Evolutionary conservation across 106 monocot genomes (phyloP).

Genomic region (Chionographis japonica): DNA sequence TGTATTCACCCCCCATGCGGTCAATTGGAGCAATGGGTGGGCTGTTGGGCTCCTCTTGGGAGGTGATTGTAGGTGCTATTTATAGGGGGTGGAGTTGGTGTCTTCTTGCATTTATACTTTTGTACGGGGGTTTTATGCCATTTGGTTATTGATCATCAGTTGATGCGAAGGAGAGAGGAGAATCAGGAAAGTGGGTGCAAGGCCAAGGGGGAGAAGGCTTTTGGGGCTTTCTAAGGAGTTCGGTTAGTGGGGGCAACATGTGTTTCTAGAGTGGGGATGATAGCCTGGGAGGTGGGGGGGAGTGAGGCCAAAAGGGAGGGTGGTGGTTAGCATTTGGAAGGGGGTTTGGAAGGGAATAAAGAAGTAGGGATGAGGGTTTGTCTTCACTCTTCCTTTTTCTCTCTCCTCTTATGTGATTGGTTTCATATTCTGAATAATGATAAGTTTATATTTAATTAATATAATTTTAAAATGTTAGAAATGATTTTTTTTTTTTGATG

Average conservation of each 20-base stretch:
- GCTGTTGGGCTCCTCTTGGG: background rate
- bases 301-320: too few species aligned
- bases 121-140: conserved; percentile 6
- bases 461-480: too few species aligned
- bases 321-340: too few species aligned
- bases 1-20: conserved; percentile 12
- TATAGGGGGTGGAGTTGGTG: conserved; percentile 1
- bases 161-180: conserved; percentile 20
- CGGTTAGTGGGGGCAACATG: conserved; percentile 11
- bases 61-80: background rate
- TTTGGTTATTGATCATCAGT: conserved; percentile 10
- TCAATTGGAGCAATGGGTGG: background rate
- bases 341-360: too few species aligned
- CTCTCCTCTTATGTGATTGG: too few species aligned
- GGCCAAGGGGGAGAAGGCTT: conserved; percentile 30
- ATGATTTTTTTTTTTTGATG: too few species aligned
- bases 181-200: conserved; percentile 26
- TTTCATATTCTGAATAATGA: too few species aligned
- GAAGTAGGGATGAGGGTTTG: too few species aligned
- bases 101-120: conserved; percentile 18
- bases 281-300: too few species aligned
- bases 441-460: too few species aligned
- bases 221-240: conserved; percentile 16
- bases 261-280: too few species aligned
- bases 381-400: too few species aligned